Base-by-base conservation (phyloP, 2,329 filamentous ascomycete species). In the Anthostomella pinea region DNA sequence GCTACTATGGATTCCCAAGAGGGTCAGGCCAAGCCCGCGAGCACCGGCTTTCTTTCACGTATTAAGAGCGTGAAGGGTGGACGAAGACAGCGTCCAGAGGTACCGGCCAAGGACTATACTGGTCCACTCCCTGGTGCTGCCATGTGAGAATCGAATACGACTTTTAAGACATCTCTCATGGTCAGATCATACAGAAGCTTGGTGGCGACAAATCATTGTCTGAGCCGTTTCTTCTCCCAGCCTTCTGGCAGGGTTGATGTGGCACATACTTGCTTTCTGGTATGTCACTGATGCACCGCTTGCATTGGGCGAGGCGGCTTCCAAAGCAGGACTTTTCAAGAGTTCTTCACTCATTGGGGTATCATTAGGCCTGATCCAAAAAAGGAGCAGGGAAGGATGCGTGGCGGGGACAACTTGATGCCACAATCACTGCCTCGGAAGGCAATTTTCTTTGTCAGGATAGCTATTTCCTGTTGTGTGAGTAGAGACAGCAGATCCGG, bases 61-160 rank as follows among this genome's bases (percentile, higher is more conserved):
- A 87, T 93, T 68, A 89, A 87, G 74, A 88, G 83, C 63, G 66
- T 93, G 64, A 90, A 87, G 69, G 83, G 83, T 33, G 79, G 79
- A 20, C 73, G 81, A 47, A 72, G 78, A 46, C 67, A 64, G 53
- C 63, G 59, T 39, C 65, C 59, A 47, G 59, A 54, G 45, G 58
- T 51, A 49, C 60, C 54, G 37, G 52, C 36, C 36, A 35, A 44
- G 37, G 49, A 48, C 43, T 25, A 20, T 3, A 32, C 37, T 16
- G 22, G 41, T 13, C 43, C 48, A 31, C 46, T 40, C 17, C 47
- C 48, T 18, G 51, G 48, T 18, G 39, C 43, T 34, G 51, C 50
- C 5, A 45, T 52, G 21, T 57, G 36, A 48, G 33, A 3, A 6
- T 3, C 14, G 15, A 15, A 25, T n/a, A 14, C n/a, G n/a, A 27